phyloP scores from a whole-genome alignment of 2,329 filamentous ascomycete species.

The Scedosporium dehoogii region DNA sequence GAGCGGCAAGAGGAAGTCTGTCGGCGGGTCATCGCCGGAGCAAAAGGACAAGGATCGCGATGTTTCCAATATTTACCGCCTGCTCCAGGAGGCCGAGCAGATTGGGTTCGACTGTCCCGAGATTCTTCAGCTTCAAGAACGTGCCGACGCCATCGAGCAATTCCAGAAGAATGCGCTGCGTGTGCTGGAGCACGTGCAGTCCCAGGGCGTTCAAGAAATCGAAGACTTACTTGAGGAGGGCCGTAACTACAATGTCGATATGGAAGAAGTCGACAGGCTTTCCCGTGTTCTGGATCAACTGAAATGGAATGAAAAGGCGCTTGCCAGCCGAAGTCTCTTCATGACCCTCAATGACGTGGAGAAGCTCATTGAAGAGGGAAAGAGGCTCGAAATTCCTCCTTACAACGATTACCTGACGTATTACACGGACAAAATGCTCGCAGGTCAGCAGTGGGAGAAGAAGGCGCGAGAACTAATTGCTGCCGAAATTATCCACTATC shows the following conservation, averaged over 20 bases:
- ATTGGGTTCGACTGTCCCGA: constrained; percentile 92
- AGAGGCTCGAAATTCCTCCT: constrained; percentile 65
- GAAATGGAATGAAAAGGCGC: constrained; percentile 77
- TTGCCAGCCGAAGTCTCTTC: constrained; percentile 50
- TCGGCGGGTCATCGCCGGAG: constrained; percentile 46
- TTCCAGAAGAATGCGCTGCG: constrained; percentile 70
- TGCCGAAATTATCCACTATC: constrained; percentile 87
- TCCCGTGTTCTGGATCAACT: constrained; percentile 74
- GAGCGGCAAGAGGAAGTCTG: constrained; percentile 60
- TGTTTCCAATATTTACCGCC: constrained; percentile 75
- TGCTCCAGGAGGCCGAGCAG: constrained; percentile 73
- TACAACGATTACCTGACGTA: constrained; percentile 71
- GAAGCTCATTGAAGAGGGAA: constrained; percentile 67
- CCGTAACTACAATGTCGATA: constrained; percentile 80
- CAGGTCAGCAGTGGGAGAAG: constrained; percentile 80
- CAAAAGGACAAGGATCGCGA: constrained; percentile 65
- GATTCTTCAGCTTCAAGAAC: constrained; percentile 75
- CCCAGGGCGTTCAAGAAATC: constrained; percentile 61
- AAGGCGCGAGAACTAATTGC: constrained; percentile 88
- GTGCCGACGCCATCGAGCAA: constrained; percentile 70
- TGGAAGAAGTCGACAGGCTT: constrained; percentile 76
- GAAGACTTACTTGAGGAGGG: constrained; percentile 88
- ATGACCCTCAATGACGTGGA: constrained; percentile 70
- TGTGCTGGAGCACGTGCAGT: constrained; percentile 56
- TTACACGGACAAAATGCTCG: constrained; percentile 64